phyloP scores from a whole-genome alignment of 2,329 filamentous ascomycete genomes.

The Aspergillus tubingensis region DNA sequence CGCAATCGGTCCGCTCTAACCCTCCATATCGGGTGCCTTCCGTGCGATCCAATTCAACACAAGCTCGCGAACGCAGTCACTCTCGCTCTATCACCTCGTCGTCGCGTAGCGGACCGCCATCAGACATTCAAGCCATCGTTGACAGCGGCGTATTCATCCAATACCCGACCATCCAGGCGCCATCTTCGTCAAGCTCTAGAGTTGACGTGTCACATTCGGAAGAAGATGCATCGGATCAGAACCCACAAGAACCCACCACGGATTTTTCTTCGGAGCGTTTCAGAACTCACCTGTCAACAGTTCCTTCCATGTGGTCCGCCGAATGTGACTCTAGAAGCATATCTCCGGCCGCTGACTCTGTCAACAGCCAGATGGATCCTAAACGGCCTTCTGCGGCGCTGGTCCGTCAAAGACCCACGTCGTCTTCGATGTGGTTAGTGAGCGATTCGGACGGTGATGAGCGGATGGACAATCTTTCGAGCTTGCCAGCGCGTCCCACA shows the following conservation, averaged over 20 bases:
- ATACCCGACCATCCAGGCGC: slow-evolving; percentile 38
- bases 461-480: slow-evolving; percentile 39
- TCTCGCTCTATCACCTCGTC: slow-evolving; percentile 39
- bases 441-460: slow-evolving; percentile 37
- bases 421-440: slow-evolving; percentile 40
- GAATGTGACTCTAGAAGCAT: slow-evolving; percentile 33
- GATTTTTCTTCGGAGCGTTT: slow-evolving; percentile 40
- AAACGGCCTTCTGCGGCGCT: slow-evolving; percentile 28
- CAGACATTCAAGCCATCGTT: slow-evolving; percentile 41
- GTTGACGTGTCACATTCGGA: slow-evolving; percentile 36
- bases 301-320: slow-evolving; percentile 46
- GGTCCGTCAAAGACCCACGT: slow-evolving; percentile 22
- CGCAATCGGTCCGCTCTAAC: slow-evolving; percentile 43
- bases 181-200: slow-evolving; percentile 45
- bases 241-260: slow-evolving; percentile 33
- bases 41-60: slow-evolving; percentile 38
- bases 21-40: slow-evolving; percentile 40
- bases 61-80: slow-evolving; percentile 27
- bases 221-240: slow-evolving; percentile 24
- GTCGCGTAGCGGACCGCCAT: slow-evolving; percentile 36
- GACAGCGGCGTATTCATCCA: slow-evolving; percentile 42
- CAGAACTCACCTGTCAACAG: slow-evolving; percentile 48
- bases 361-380: slow-evolving; percentile 25
- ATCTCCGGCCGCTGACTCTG: slow-evolving; percentile 25
- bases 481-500: slow-evolving; percentile 35